Evolutionary conservation across 2,329 filamentous ascomycete species (phyloP), one percentile per base, ranked within the genome.

Genomic region (Lizonia empirigonia): DNA sequence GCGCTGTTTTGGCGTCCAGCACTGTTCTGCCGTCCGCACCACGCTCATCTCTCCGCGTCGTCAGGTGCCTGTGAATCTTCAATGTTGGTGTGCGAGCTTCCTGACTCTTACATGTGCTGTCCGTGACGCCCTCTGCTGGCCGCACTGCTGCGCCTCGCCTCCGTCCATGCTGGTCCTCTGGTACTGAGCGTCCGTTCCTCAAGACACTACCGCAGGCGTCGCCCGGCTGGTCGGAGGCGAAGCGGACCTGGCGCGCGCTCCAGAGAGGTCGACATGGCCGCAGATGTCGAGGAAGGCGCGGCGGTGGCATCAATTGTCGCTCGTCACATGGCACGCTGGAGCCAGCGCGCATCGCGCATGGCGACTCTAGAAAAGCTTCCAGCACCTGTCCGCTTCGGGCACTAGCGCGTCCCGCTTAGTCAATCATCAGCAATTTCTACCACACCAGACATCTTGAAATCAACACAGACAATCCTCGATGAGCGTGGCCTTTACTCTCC

Each of bases 401-500:
- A 1, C 30, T 53, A 53, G 50, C 44, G 50, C 18, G 9, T 12
- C 30, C 50, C 58, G 57, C 59, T 67, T 59, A 64, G 62, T 63
- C 58, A 62, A 56, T 13, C 27, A 36, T 51, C 37, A 15, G 37
- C 48, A 40, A 36, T 44, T 49, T 52, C 46, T 44, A 55, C 45
- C 56, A 53, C 41, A 54, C 50, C 46, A 20, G 26, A 42, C 1
- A 27, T 22, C 9, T 35, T 27, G 35, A 9, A 37, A 27, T 22
- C 50, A 20, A 24, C 27, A 53, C 32, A 32, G 33, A 26, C 27
- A 33, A 16, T 23, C 32, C 26, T 37, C 35, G 12, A 70, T 68
- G 63, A 63, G 59, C 27, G 59, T 59, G 27, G 51, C 58, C 13
- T 84, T 83, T 58, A 81, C 79, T 12, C 77, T 83, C 53, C 80